Evolutionary conservation across 768 basidiomycete species (phyloP).

Genomic region (Cyclocybe aegerita): DNA sequence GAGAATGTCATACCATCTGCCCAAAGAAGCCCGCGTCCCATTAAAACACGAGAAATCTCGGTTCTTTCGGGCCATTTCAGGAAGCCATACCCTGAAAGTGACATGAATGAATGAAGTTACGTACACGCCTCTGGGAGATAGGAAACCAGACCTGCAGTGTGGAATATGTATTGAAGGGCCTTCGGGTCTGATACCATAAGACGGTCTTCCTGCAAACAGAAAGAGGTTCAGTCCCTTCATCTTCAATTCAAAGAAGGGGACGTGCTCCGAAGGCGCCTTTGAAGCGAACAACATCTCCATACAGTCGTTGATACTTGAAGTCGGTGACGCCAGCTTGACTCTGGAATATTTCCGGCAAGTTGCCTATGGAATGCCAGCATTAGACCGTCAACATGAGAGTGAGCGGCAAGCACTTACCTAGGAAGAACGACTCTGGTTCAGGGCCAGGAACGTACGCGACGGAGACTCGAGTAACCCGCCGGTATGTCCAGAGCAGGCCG

Average conservation of each 20-base stretch:
- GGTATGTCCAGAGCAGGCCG: conserved; percentile 29
- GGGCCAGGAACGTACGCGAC: conserved; percentile 49
- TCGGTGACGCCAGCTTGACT: conserved; percentile 51
- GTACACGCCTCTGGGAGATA: background rate
- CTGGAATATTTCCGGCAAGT: conserved; percentile 48
- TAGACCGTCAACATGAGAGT: background rate
- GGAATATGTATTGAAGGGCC: conserved; percentile 56
- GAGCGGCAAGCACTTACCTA: conserved; percentile 32
- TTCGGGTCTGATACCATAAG: conserved; percentile 56
- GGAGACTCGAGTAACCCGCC: conserved; percentile 36
- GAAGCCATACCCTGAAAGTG: conserved; percentile 46
- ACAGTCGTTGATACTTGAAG: conserved; percentile 50
- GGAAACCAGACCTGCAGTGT: conserved; percentile 42
- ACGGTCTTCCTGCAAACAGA: conserved; percentile 43
- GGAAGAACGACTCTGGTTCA: conserved; percentile 43
- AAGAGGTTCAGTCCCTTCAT: background rate
- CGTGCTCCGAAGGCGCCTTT: conserved; percentile 51
- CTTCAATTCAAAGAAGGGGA: background rate
- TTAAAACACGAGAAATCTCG: conserved; percentile 47
- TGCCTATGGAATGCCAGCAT: conserved; percentile 31
- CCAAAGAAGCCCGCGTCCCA: conserved; percentile 54
- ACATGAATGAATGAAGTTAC: background rate
- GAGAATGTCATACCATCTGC: conserved; percentile 42
- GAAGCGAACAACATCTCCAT: conserved; percentile 49
- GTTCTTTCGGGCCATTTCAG: conserved; percentile 50